Base-by-base conservation (phyloP, 129 eudicot species). In the Escallonia rubra region DNA sequence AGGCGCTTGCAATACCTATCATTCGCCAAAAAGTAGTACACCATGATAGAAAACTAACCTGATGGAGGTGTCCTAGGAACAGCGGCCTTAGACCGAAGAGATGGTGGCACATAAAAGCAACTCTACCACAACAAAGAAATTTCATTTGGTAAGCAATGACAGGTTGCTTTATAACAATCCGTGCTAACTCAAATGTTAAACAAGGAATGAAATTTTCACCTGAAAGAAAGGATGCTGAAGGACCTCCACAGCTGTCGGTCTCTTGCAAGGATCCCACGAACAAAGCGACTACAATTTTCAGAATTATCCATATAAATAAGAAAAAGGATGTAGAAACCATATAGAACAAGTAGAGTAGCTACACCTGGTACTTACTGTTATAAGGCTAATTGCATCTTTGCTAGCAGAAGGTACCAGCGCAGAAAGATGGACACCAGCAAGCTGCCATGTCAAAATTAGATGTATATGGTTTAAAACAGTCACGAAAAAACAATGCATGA, bases 221-320 rank as follows among this genome's bases (percentile, higher is more conserved):
- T 93, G 95, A 75, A 93, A 93, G 82, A 93, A 93, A 64, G 96
- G 95, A 78, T 94, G 99, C 68, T 90, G 99, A 85, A 94, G 96
- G 64, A 81, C 97, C 78, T 94, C 97, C 41, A 66, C 50, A 47
- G 97, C 99, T 57, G 97, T 85, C 56, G 97, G 99, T 82, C 99
- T 85, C 85, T 87, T 90, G 76, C 83, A 68, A 46, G 99, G 99
- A 79, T 94, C 94, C 99, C 99, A 94, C 6, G 91, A 85, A 70
- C 99, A 94, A 49, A 94, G 97, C 41, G 90, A 85, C 99, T 94
- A 52, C 56, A 79, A 41, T 53, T 68, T 63, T 14, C 11, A 55
- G 47, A 70, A 59, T 6, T 3, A 65, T 43, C 10, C 23, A 50
- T 5, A 23, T 23, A 23, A 23, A 23, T 23, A 23, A 23, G 34